These are phyloP conservation scores for Takashimella koratensis DNA, from an alignment of 1,284 basidiomycete genomes.

Conservation along the genomic window DNA sequence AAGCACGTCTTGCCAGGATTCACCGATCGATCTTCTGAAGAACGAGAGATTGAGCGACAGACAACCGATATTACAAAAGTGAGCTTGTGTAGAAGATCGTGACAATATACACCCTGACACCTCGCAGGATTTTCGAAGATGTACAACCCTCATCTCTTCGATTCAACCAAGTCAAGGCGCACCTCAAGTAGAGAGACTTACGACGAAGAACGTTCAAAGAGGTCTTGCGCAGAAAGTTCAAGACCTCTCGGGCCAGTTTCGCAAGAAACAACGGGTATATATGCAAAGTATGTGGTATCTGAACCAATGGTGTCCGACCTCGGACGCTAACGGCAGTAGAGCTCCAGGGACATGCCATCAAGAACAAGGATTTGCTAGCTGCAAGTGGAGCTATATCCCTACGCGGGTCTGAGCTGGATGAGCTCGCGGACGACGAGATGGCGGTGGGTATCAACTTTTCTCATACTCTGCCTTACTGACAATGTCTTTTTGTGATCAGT, in stretches of 20 bases:
- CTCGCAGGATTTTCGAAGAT: conserved; percentile 74
- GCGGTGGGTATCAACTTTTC: conserved; percentile 52
- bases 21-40: conserved; percentile 86
- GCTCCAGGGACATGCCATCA: conserved; percentile 88
- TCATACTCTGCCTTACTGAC: background rate
- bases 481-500: conserved; percentile 20
- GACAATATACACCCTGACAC: conserved; percentile 11
- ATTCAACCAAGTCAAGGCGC: conserved; percentile 48
- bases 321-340: conserved; percentile 61
- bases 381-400: conserved; percentile 74
- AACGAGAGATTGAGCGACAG: conserved; percentile 84
- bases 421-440: conserved; percentile 78
- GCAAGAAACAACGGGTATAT: conserved; percentile 96
- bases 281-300: conserved; percentile 96
- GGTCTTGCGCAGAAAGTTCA: conserved; percentile 92
- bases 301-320: too few relatives aligned
- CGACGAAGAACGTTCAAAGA: conserved; percentile 93
- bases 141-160: conserved; percentile 66
- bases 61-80: conserved; percentile 86
- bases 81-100: conserved; percentile 20
- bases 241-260: conserved; percentile 84
- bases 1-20: conserved; percentile 96
- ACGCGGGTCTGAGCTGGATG: conserved; percentile 72
- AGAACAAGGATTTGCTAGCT: conserved; percentile 84
- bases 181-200: conserved; percentile 58